A percentile compares a stretch with the other conserved stretches of the same genome.
Conservation (phyloP, 345 rosid genomes). For the Acer campestre region DNA sequence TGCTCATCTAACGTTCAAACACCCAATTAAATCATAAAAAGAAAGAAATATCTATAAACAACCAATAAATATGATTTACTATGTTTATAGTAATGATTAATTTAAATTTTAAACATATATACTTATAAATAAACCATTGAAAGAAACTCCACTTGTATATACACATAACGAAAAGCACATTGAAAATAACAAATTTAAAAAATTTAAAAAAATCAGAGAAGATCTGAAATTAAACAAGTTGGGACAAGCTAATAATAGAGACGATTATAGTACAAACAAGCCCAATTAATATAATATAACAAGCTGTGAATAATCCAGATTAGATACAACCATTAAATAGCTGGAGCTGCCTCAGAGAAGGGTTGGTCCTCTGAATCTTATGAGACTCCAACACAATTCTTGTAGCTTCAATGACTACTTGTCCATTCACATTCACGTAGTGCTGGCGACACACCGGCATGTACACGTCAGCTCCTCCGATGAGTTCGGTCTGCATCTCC, state of each 20-base stretch:
- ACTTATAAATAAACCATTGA: not conserved
- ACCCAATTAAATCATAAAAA: not conserved
- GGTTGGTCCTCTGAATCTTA: constrained; percentile 29
- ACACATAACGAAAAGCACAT: not conserved
- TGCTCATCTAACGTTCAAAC: too few species aligned
- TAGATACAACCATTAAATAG: constrained; percentile 9
- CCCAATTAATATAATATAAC: not conserved
- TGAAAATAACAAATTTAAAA: not conserved
- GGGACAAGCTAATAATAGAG: not conserved
- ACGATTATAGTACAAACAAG: too few species aligned
- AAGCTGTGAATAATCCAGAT: not conserved
- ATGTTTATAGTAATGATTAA: too few species aligned
- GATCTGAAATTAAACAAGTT: too few species aligned
- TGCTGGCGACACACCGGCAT: constrained; percentile 94
- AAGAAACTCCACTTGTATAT: not conserved
- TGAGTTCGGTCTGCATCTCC: constrained; percentile 66
- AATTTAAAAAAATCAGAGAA: not conserved
- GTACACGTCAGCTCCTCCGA: constrained; percentile 79
- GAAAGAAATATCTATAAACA: too few species aligned
- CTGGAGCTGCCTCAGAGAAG: constrained; percentile 32
- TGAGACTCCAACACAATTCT: constrained; percentile 33
- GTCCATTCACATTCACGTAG: constrained; percentile 52
- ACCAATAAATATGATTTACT: too few species aligned
- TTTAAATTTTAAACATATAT: too few species aligned
- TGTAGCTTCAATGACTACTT: constrained; percentile 42